These are phyloP conservation scores for Paraphysoderma sedebokerense DNA, from an alignment of 371 early-diverging fungal genomes.

Conservation along the genomic window DNA sequence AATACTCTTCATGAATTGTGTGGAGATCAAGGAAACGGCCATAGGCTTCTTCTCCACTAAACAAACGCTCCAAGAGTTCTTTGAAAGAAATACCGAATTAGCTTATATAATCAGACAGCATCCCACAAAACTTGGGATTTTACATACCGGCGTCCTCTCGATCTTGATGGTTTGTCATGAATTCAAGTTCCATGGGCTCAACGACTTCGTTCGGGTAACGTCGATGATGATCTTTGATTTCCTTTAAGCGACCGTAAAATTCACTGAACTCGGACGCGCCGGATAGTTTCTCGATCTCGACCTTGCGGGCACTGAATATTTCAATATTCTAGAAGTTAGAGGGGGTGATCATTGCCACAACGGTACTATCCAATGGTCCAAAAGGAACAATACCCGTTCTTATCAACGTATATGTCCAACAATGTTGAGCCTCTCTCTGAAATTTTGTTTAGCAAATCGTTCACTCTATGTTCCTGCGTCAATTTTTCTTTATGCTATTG, in stretches of 20 bases:
- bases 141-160: conserved; percentile 19
- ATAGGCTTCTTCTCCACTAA: conserved; percentile 78
- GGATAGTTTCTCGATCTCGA: conserved; percentile 54
- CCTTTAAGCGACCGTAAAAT: conserved; percentile 69
- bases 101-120: neutral
- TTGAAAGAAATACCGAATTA: neutral
- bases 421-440: conserved; percentile 41
- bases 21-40: conserved; percentile 83
- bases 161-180: conserved; percentile 32
- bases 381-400: conserved; percentile 32
- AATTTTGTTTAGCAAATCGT: conserved; percentile 50
- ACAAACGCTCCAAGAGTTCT: conserved; percentile 58
- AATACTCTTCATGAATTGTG: conserved; percentile 46
- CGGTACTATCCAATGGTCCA: no score
- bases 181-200: conserved; percentile 62
- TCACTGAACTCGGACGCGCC: conserved; percentile 56
- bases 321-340: no score
- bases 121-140: neutral
- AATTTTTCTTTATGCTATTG: conserved; percentile 58
- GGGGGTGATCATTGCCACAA: no score
- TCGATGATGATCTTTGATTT: conserved; percentile 67
- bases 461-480: conserved; percentile 63
- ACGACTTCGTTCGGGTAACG: conserved; percentile 62
- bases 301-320: conserved; percentile 34
- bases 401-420: conserved; percentile 47